These are phyloP conservation scores for Rhinocladiella similis DNA, from an alignment of 2,329 filamentous ascomycete genomes.

Conservation along the genomic window DNA sequence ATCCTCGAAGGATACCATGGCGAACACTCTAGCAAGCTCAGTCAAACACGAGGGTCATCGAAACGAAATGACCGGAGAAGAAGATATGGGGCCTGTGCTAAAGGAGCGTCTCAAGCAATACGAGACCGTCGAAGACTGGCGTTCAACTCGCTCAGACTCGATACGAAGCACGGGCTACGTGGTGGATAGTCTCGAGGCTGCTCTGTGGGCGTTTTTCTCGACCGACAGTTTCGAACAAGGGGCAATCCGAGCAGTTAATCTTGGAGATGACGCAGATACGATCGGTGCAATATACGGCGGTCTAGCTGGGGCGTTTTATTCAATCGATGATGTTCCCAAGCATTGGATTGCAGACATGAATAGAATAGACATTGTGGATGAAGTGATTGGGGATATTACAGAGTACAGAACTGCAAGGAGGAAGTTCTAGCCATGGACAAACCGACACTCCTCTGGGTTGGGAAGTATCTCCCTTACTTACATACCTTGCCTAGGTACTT, in stretches of 20 bases:
- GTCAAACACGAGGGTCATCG: constrained; percentile 22
- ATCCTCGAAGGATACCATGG: constrained; percentile 29
- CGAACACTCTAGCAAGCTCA: constrained; percentile 27
- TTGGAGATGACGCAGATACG: constrained; percentile 47
- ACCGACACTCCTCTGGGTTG: no score
- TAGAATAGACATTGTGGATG: constrained; percentile 22
- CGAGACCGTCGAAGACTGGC: constrained; percentile 32
- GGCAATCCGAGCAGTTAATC: constrained; percentile 42
- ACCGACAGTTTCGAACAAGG: constrained; percentile 40
- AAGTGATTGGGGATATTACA: constrained; percentile 11
- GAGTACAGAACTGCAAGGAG: background rate
- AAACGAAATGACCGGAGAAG: constrained; percentile 6
- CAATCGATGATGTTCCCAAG: constrained; percentile 35
- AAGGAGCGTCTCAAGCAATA: constrained; percentile 25
- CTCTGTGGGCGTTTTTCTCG: constrained; percentile 46
- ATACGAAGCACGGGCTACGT: constrained; percentile 44
- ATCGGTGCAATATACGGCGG: constrained; percentile 47
- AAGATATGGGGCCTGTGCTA: constrained; percentile 22
- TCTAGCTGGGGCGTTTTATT: constrained; percentile 45
- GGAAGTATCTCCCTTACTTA: no score
- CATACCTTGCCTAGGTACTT: no score
- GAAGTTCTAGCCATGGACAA: no score
- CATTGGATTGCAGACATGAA: constrained; percentile 26
- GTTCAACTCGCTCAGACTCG: constrained; percentile 19
- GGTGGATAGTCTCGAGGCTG: constrained; percentile 43